phyloP scores from a whole-genome alignment of 73 alveolate species.

The Urostyla sp. region DNA sequence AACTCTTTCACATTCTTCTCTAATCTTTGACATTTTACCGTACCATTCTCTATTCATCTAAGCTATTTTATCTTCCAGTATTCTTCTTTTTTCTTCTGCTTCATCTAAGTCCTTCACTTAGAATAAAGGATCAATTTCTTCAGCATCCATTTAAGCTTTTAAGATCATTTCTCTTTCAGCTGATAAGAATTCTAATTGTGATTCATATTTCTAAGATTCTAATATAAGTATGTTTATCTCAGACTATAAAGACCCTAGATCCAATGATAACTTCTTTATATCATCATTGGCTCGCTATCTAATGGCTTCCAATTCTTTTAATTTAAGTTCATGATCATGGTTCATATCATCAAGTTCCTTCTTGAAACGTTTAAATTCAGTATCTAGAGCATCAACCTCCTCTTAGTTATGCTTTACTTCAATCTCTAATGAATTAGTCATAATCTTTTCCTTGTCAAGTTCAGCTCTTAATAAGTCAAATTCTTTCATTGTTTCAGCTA shows the following conservation, averaged over 20 bases:
- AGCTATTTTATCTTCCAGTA: not conserved
- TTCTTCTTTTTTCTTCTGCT: constrained; percentile 8
- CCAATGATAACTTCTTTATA: constrained; percentile 15
- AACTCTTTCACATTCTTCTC: constrained; percentile 7
- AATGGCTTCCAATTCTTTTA: constrained; percentile 3
- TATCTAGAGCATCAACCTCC: not conserved
- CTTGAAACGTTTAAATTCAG: not conserved
- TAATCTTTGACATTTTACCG: constrained; percentile 15
- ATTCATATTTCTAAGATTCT: constrained; percentile 32
- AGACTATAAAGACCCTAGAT: constrained; percentile 11
- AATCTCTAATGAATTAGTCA: not conserved
- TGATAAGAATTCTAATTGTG: constrained; percentile 30
- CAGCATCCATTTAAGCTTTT: constrained; percentile 35
- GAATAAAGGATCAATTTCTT: constrained; percentile 38
- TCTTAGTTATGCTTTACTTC: not conserved
- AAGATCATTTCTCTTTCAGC: constrained; percentile 47
- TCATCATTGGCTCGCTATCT: constrained; percentile 48
- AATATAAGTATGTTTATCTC: constrained; percentile 40
- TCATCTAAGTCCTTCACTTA: not conserved
- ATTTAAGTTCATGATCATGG: constrained; percentile 8
- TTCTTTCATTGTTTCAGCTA: constrained; percentile 6
- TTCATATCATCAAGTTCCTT: constrained; percentile 19
- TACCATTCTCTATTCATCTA: constrained; percentile 12
- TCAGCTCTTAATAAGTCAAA: not conserved
- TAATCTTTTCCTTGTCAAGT: constrained; percentile 25